Conservation (phyloP, 176 grass and related monocot genomes). For the Musa itinerans region DNA sequence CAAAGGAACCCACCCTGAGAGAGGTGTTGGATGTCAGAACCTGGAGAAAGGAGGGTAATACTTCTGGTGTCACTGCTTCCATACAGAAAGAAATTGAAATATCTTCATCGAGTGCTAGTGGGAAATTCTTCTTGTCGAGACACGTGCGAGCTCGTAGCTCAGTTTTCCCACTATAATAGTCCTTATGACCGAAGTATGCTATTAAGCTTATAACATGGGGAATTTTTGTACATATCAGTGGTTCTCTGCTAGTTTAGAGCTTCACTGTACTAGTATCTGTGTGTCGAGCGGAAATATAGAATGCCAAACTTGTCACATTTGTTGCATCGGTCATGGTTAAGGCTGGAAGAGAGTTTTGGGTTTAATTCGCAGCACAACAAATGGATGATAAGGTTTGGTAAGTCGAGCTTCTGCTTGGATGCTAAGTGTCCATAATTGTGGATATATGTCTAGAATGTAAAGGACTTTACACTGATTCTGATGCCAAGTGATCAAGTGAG, state of each 20-base stretch:
- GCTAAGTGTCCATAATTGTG: background rate
- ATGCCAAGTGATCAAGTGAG: background rate
- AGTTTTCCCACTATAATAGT: background rate
- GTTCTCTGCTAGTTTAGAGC: slow-evolving; percentile 5
- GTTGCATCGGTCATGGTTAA: background rate
- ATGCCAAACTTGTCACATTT: background rate
- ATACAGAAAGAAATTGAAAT: slow-evolving; percentile 13
- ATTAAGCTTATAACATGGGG: background rate
- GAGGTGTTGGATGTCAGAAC: slow-evolving; percentile 17
- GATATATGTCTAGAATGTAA: background rate
- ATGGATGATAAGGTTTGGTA: slow-evolving; percentile 1
- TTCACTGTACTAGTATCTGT: background rate
- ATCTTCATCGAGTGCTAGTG: slow-evolving; percentile 22
- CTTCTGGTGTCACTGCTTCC: slow-evolving; percentile 1
- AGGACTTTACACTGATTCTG: background rate
- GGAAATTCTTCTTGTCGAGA: slow-evolving; percentile 24
- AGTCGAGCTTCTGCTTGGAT: background rate
- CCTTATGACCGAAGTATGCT: background rate
- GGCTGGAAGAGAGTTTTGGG: background rate
- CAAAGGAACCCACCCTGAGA: slow-evolving; percentile 9
- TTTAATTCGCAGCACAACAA: background rate
- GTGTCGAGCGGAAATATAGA: background rate
- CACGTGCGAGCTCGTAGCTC: slow-evolving; percentile 6
- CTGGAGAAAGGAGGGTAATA: slow-evolving; percentile 9
- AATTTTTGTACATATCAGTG: background rate